Base-by-base conservation (phyloP, 2,329 filamentous ascomycete species). In the Trichoderma citrinoviride region DNA sequence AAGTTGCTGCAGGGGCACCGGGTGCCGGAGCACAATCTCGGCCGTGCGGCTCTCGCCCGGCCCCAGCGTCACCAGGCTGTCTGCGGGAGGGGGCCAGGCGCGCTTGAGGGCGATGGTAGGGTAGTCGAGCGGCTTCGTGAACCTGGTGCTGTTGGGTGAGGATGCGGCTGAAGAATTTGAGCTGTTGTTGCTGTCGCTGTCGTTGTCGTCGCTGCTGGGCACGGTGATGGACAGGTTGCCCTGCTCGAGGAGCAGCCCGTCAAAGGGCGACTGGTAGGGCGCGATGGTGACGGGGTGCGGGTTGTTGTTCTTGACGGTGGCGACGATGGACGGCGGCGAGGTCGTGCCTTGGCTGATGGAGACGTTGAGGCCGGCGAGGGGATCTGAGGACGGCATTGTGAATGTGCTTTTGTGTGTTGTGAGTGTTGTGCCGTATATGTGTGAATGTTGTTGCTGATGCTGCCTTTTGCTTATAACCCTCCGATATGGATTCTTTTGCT, bases 241-340 rank as follows among this genome's bases (percentile, higher is more conserved):
- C 10, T 78, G 71, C 63, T 73, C 70, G 50, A 78, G 63, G 12
- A 74, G 75, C 44, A 77, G 60, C 4, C 70, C 69, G 64, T 80
- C 78, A 46, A 80, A 70, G 41, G 78, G 78, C 5, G 78, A 76
- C 56, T 76, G 68, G 76, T 78, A 80, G 17, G 69, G 67, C 53
- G 79, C 71, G 12, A 80, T 68, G 17, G 76, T 79, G 49, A 79
- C 71, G 29, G 75, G 67, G 27, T 67, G 55, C n/a, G 73, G 67
- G 67, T 76, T 70, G 10, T 72, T 72, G 73, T 80, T 80, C 66
- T 74, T 76, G 52, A 80, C 75, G 21, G 71, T 73, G 64, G 77
- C 67, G 12, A 71, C 69, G 29, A 80, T 65, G n/a, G 74, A 73
- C 17, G 73, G 75, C 54, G 76, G 74, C 67, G 74, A 74, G 25